Percentiles rank a stretch among this genome's conserved stretches.
These are phyloP conservation scores for Aspergillus brasiliensis DNA, from an alignment of 2,329 filamentous ascomycete species.

Conservation along the genomic window DNA sequence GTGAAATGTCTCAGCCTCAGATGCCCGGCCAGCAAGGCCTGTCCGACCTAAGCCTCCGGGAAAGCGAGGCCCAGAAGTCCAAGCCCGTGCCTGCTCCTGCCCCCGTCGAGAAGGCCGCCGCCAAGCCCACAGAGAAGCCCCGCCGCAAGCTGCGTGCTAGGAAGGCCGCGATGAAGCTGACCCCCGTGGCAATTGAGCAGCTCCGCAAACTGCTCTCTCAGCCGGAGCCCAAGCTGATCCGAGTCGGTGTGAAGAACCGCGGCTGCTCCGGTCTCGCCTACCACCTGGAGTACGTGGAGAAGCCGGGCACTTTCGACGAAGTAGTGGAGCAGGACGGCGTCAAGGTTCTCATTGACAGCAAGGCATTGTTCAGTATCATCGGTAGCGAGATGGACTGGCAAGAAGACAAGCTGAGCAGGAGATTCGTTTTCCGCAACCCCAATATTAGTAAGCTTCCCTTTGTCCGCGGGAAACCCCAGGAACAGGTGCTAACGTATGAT, in stretches of 20 bases:
- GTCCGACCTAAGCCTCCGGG: constrained; percentile 53
- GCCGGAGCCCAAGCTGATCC: constrained; percentile 88
- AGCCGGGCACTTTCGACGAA: constrained; percentile 85
- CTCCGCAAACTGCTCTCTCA: constrained; percentile 75
- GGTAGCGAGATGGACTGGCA: constrained; percentile 99
- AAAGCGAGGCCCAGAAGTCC: constrained; percentile 68
- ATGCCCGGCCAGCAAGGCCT: constrained; percentile 36
- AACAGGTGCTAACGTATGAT: constrained; percentile 23
- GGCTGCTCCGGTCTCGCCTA: constrained; percentile 94
- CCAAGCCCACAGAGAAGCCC: constrained; percentile 54
- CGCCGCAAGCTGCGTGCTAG: constrained; percentile 73
- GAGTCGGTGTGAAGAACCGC: constrained; percentile 89
- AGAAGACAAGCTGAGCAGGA: constrained; percentile 88
- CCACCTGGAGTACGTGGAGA: constrained; percentile 92
- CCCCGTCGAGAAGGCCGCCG: constrained; percentile 30
- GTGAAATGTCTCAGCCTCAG: constrained; percentile 51
- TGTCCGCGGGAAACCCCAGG: not conserved
- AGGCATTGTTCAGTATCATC: constrained; percentile 96
- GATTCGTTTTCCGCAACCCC: constrained; percentile 94
- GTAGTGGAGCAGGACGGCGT: constrained; percentile 94
- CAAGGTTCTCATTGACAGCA: constrained; percentile 93
- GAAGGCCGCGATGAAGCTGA: constrained; percentile 89
- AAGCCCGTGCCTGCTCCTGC: constrained; percentile 49
- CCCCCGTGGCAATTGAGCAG: constrained; percentile 76
- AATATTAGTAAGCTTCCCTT: constrained; percentile 81